These are phyloP conservation scores for Hymenoscyphus albidus DNA, from an alignment of 2,329 filamentous ascomycete species.

Conservation along the genomic window DNA sequence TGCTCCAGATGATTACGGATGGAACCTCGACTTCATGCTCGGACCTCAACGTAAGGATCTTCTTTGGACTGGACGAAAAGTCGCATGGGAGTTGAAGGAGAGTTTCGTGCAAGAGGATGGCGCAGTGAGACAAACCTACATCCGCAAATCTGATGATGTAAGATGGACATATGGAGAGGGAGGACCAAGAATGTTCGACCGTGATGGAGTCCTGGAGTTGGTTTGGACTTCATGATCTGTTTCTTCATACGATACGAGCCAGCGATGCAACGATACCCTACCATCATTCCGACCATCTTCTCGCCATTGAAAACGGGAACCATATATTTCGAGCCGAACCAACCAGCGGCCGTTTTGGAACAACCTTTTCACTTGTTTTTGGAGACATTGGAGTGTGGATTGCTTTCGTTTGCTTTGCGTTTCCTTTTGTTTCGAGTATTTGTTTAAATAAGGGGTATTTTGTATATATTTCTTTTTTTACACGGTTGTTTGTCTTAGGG, in stretches of 20 bases:
- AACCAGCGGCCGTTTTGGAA: background rate
- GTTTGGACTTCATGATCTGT: conserved; percentile 47
- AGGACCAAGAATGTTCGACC: conserved; percentile 47
- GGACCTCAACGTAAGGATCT: conserved; percentile 47
- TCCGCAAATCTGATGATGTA: conserved; percentile 49
- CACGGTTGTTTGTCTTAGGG: background rate
- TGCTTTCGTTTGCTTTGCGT: background rate
- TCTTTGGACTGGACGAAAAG: conserved; percentile 47
- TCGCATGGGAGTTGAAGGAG: conserved; percentile 52
- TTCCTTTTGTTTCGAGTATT: background rate
- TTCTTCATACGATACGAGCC: background rate
- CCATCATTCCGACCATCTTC: background rate
- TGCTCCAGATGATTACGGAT: conserved; percentile 31
- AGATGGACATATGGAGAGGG: conserved; percentile 45
- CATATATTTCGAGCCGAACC: background rate
- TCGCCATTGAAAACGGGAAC: background rate
- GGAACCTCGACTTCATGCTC: conserved; percentile 45
- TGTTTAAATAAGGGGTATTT: background rate
- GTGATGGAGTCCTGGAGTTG: conserved; percentile 54
- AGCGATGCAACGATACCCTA: background rate
- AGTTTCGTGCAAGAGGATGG: conserved; percentile 45
- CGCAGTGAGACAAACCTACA: conserved; percentile 51
- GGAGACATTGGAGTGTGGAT: conserved; percentile 1
- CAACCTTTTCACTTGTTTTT: background rate
- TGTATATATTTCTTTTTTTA: background rate